These are phyloP conservation scores for Pyricularia sp. DNA, from an alignment of 2,329 filamentous ascomycete genomes.

Conservation along the genomic window DNA sequence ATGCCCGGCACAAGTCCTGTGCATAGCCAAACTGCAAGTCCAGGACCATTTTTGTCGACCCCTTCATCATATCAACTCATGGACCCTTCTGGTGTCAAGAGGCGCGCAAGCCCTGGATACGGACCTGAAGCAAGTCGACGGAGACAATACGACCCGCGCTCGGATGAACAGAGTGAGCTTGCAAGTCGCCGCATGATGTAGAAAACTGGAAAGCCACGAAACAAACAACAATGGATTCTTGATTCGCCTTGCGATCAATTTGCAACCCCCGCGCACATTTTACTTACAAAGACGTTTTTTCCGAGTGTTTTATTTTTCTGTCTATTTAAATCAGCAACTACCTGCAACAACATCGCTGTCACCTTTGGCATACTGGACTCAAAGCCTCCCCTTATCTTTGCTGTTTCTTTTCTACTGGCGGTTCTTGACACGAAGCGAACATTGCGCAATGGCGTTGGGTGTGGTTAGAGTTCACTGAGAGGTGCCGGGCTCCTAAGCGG, in stretches of 20 bases:
- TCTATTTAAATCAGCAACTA: not conserved
- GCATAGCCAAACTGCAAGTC: constrained; percentile 30
- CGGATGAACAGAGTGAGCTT: constrained; percentile 11
- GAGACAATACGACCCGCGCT: constrained; percentile 24
- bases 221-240: not conserved
- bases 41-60: constrained; percentile 27
- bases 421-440: not conserved
- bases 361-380: constrained; percentile 4
- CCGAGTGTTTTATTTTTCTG: constrained; percentile 8
- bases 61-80: constrained; percentile 25
- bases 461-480: not conserved
- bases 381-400: constrained; percentile 7
- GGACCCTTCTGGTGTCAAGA: constrained; percentile 36
- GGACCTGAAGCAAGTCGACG: constrained; percentile 35
- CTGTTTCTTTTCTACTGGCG: constrained; percentile 2
- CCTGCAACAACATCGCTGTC: not conserved
- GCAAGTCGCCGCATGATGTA: constrained; percentile 1
- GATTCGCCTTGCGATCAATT: not conserved
- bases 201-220: not conserved
- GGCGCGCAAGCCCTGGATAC: constrained; percentile 41
- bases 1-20: constrained; percentile 26
- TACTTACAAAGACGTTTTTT: constrained; percentile 6
- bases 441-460: not conserved
- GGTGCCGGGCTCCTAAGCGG: not conserved
- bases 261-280: not conserved